Evolutionary conservation across 1,284 basidiomycete genomes (phyloP), one percentile per base, ranked within the genome.

Genomic region (Anthracocystis setariae): DNA sequence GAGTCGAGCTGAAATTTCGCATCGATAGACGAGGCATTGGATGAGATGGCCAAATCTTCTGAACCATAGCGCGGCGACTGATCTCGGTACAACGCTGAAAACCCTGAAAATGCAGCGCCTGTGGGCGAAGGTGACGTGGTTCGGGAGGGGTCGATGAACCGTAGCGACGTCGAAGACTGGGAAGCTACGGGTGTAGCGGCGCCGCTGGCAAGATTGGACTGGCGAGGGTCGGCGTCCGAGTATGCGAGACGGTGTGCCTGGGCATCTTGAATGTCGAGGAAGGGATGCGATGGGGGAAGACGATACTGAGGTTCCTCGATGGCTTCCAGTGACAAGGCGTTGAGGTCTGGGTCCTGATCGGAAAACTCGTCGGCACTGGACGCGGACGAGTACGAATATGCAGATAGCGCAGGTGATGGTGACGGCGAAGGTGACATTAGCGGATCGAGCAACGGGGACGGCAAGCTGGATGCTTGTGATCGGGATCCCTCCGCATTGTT

Each of bases 381-480:
- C 25, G 71, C 35, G 20, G 72, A 68, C 2, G 72, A 56, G 54
- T 56, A 73, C 17, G 71, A 71, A 35, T 64, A 76, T 13, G 74
- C 74, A 3, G 72, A 74, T 8, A 76, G 51, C 2, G 71, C 66
- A 7, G 74, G 74, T 8, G 74, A 76, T 0, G 74, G 68, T 0
- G 72, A 65, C 0, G 73, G 65, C 10, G 66, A 62, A 2, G 71
- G 60, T 18, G 65, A 73, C 2, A 48, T 49, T 23, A 55, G 49
- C 2, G 65, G 65, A 21, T 66, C 63, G 3, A 56, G 49, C 4
- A 25, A 32, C 5, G 62, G 58, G 7, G 63, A 66, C 12, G 52
- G 25, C 32, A 53, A n/a, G 1, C 53, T 46, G 24, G 23, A 18
- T 3, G 51, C 65, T 17, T 51, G 52, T 18, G 46, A 42, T 57